Base-by-base conservation (phyloP, 2,329 filamentous ascomycete genomes). In the Colletotrichum tanaceti region DNA sequence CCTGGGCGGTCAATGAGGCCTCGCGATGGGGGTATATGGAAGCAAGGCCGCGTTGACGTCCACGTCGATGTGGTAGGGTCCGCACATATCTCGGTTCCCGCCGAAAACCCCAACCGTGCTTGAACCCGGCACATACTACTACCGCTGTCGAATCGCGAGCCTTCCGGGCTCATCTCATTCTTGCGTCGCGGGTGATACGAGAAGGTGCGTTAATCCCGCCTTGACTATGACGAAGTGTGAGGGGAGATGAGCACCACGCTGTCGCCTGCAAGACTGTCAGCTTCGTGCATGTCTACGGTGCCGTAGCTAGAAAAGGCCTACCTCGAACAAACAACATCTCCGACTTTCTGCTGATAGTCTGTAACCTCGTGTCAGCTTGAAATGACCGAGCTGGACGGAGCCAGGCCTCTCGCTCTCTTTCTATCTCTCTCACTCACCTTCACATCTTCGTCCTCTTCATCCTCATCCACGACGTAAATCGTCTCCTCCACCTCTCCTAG, bases 251-350 rank as follows among this genome's bases (percentile, higher is more conserved):
- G 84, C 68, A 92, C 89, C 62, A 93, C 90, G 68, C 90, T 92
- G 74, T 92, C 90, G 72, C 90, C 90, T 92, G 72, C 50, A 32
- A 55, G 22, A 6, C 46, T 63, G 71, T 80, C 58, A 79, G 75
- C 49, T 43, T n/a, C 11, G 10, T 38, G 5, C 18, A 22, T 16
- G 28, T 47, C 32, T 7, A 10, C n/a, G 10, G 52, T 24, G 5
- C 11, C 18, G 14, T 3, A 3, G n/a, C n/a, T n/a, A n/a, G 46
- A 9, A 32, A 24, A 9, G 32, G 2, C 87, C 71, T 82, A 95
- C 94, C 95, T 92, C 96, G 87, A 67, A 99, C 95, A 79, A 99
- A 99, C 22, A 99, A 84, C 96, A 99, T 99, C 79, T 98, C 96
- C 50, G 94, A 97, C 80, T 98, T 97, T 82, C 97, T 97, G 83